Conservation (phyloP, 1,284 basidiomycete genomes). For the Limonomyces culmigenus region DNA sequence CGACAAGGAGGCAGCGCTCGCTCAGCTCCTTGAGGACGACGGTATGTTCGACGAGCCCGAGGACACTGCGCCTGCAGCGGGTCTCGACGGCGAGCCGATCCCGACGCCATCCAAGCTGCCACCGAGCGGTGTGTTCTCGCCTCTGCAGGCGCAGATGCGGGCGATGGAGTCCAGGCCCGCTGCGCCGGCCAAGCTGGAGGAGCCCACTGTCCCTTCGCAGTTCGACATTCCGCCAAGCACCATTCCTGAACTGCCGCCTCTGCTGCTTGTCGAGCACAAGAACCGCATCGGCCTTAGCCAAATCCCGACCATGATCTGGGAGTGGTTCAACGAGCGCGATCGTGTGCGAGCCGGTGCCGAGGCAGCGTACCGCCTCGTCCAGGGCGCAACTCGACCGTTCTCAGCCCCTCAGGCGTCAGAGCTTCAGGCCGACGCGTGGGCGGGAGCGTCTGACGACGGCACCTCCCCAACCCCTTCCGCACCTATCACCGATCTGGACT, state of each 20-base stretch:
- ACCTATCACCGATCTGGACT: conserved; percentile 48
- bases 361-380: conserved; percentile 64
- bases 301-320: conserved; percentile 80
- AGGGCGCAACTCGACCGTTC: conserved; percentile 50
- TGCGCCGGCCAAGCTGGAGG: conserved; percentile 8
- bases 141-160: conserved; percentile 12
- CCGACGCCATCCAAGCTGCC: conserved; percentile 21
- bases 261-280: conserved; percentile 78
- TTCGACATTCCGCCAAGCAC: conserved; percentile 30
- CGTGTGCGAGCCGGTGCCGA: conserved; percentile 70
- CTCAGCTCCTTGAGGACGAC: conserved; percentile 54
- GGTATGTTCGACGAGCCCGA: conserved; percentile 50
- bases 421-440: conserved; percentile 6
- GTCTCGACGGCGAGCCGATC: conserved; percentile 18
- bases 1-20: conserved; percentile 64
- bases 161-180: not conserved
- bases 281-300: conserved; percentile 79
- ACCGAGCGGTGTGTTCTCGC: conserved; percentile 21
- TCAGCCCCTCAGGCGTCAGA: conserved; percentile 18
- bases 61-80: conserved; percentile 13
- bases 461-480: conserved; percentile 7
- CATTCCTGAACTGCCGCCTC: conserved; percentile 67
- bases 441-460: conserved; percentile 6
- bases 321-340: conserved; percentile 84
- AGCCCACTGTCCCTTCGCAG: conserved; percentile 10